Base-by-base conservation (phyloP, 257 asterid genomes). In the Rehmannia glutinosa region DNA sequence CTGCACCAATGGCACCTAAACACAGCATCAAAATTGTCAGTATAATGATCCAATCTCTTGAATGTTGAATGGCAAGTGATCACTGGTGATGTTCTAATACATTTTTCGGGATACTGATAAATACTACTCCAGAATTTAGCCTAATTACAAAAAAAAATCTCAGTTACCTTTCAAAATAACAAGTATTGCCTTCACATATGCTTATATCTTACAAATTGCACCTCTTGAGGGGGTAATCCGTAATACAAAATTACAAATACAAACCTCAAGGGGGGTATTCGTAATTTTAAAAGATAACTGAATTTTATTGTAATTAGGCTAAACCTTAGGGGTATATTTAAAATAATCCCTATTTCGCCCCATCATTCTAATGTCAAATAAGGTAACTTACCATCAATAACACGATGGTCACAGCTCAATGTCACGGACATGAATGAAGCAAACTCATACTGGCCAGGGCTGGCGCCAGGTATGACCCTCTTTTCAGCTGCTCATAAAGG, bases 351-450 rank as follows among this genome's bases (percentile, higher is more conserved):
- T 32, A 32, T n/a, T n/a, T n/a, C n/a, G n/a, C n/a, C n/a, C n/a
- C n/a, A n/a, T n/a, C n/a, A 1, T n/a, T 32, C 38, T 32, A 8
- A 32, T 32, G 8, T 32, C 8, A 47, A 4, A 5, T 36, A 21
- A 17, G 11, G 51, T 27, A 47, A 58, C 92, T 71, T 77, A 93
- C 99, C 99, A 77, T 94, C 99, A 62, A 91, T 85, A 60, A 91
- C 99, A 41, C 99, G 88, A 62, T 94, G 99, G 78, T 94, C 99
- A 69, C 99, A 94, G 83, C 99, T 94, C 68, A 91, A 68, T 21
- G 99, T 94, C 56, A 76, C 96, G 0, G 96, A 78, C 92, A 90
- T 93, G 78, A 82, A 84, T 15, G 95, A 82, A 0, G 86, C 78
- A 28, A 80, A 77, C 64, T 84, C 74, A 68, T 71, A 94, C 73